Evolutionary conservation across 2,329 filamentous ascomycete species (phyloP).

Genomic region (Ceratocystis harringtonii): DNA sequence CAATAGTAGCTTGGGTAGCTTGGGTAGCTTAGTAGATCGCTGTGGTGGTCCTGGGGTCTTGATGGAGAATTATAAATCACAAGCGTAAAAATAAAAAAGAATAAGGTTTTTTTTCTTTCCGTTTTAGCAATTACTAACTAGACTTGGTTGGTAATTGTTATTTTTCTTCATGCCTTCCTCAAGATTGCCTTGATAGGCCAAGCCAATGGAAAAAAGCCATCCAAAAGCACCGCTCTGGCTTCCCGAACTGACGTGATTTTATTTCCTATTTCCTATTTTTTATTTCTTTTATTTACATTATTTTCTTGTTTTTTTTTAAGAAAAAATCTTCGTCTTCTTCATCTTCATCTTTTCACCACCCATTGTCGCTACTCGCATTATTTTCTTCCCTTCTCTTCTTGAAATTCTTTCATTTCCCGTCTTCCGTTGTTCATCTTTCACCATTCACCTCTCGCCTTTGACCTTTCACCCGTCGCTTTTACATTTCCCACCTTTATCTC

Average conservation of each 20-base stretch:
- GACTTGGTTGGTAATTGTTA: not conserved
- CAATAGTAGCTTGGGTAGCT: too few relatives aligned
- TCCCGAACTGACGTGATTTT: slow-evolving; percentile 4
- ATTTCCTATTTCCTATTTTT: not conserved
- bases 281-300: not conserved
- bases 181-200: not conserved
- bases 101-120: not conserved
- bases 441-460: too few relatives aligned
- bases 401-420: not conserved
- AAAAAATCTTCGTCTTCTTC: not conserved
- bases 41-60: too few relatives aligned
- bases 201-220: not conserved
- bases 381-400: not conserved
- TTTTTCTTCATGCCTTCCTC: not conserved
- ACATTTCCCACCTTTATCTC: not conserved
- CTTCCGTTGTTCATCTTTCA: not conserved
- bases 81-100: not conserved
- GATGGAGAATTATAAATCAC: too few relatives aligned
- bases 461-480: not conserved
- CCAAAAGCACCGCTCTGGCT: not conserved
- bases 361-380: not conserved
- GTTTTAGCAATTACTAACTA: not conserved
- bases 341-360: not conserved
- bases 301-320: not conserved
- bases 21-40: too few relatives aligned